Conservation (phyloP, 176 grass and related monocot genomes). For the Phragmites australis region DNA sequence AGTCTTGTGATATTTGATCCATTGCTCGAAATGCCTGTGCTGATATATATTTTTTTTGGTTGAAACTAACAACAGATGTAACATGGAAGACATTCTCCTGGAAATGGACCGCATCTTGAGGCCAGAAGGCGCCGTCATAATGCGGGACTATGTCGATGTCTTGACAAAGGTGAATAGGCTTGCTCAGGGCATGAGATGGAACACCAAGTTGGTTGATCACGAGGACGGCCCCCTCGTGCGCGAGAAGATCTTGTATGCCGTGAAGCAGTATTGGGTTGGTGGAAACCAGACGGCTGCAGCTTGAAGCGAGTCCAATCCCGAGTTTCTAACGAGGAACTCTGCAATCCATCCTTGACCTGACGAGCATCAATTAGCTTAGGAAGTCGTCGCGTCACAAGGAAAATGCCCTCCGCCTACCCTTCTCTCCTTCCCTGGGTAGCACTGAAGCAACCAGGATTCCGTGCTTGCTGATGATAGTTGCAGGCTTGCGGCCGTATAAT, state of each 20-base stretch:
- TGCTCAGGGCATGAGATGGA: slow-evolving; percentile 77
- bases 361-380: slow-evolving; percentile 2
- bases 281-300: slow-evolving; percentile 63
- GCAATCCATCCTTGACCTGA: slow-evolving; percentile 20
- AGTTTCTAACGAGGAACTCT: slow-evolving; percentile 21
- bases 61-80: slow-evolving; percentile 52
- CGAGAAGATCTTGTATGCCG: slow-evolving; percentile 74
- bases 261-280: slow-evolving; percentile 80
- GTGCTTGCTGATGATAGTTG: slow-evolving; percentile 29
- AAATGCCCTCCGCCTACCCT: background rate
- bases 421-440: background rate
- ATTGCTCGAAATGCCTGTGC: background rate
- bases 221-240: slow-evolving; percentile 60
- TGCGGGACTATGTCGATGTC: slow-evolving; percentile 63
- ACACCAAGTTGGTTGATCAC: slow-evolving; percentile 70
- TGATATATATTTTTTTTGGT: slow-evolving; percentile 16
- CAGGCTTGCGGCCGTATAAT: slow-evolving; percentile 3
- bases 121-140: slow-evolving; percentile 73
- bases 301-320: slow-evolving; percentile 22
- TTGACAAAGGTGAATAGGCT: slow-evolving; percentile 66
- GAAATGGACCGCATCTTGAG: slow-evolving; percentile 91
- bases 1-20: background rate
- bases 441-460: slow-evolving; percentile 11
- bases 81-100: slow-evolving; percentile 73
- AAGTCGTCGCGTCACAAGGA: background rate